Conservation (phyloP, 2,329 filamentous ascomycete species). For the Xylariaceae sp. region DNA sequence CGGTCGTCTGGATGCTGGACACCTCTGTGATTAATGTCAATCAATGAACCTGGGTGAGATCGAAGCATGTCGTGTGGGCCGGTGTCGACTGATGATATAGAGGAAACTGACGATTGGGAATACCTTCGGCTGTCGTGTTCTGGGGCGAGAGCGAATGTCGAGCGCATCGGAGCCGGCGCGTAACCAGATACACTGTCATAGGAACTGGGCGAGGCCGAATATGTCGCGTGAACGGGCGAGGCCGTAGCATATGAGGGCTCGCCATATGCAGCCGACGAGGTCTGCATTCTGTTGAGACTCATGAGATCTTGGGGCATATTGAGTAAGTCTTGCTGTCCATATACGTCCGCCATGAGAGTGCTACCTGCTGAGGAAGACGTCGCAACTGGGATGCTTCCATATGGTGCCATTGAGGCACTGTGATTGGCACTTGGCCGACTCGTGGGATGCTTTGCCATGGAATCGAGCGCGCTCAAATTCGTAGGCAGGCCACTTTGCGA, state of each 20-base stretch:
- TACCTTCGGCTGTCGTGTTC: constrained; percentile 64
- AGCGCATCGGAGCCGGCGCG: constrained; percentile 61
- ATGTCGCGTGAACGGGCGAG: constrained; percentile 63
- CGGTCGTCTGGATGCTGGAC: constrained; percentile 54
- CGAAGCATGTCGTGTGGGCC: constrained; percentile 35
- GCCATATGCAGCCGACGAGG: constrained; percentile 64
- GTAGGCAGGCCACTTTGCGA: constrained; percentile 55
- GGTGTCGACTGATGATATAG: constrained; percentile 47
- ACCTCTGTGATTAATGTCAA: constrained; percentile 63
- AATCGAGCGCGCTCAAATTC: constrained; percentile 55
- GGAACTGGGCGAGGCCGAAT: constrained; percentile 64
- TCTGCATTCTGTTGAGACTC: constrained; percentile 61
- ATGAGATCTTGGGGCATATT: constrained; percentile 73
- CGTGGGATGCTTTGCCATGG: constrained; percentile 56
- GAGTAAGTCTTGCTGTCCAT: constrained; percentile 65
- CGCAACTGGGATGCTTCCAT: constrained; percentile 65
- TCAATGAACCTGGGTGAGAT: constrained; percentile 58
- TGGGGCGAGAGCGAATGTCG: constrained; percentile 56
- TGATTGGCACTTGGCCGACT: constrained; percentile 58
- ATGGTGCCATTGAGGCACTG: constrained; percentile 64
- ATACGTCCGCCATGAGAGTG: constrained; percentile 58
- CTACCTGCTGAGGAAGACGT: constrained; percentile 72
- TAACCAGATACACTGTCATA: constrained; percentile 75
- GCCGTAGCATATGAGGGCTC: constrained; percentile 68
- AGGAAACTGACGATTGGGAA: constrained; percentile 78